A percentile compares a stretch with the other conserved stretches of the same genome.
Evolutionary conservation across 2,329 filamentous ascomycete genomes (phyloP).

Genomic region (Colletotrichum sp.): DNA sequence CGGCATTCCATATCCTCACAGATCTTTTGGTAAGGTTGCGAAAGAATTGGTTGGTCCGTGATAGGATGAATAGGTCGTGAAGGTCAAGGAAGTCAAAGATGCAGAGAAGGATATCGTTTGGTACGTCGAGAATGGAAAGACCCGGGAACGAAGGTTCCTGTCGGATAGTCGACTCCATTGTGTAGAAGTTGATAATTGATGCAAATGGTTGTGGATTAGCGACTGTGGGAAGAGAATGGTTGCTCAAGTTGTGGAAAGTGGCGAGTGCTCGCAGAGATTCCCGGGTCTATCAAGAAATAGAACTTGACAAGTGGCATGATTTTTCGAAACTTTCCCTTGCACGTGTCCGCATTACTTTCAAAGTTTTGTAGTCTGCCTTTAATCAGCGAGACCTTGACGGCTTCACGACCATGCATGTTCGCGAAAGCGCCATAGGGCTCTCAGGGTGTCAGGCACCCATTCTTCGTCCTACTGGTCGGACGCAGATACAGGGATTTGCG

Average conservation of each 20-base stretch:
- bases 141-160: background rate
- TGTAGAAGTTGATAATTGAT: background rate
- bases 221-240: background rate
- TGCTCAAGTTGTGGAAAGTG: background rate
- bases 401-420: background rate
- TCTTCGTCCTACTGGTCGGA: background rate
- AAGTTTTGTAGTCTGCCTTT: fast-evolving
- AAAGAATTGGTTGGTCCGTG: background rate
- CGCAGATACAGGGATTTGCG: background rate
- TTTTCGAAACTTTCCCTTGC: fast-evolving
- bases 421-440: background rate
- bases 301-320: background rate
- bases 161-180: background rate
- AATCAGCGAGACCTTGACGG: background rate
- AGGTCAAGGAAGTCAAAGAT: background rate
- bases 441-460: background rate
- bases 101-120: background rate
- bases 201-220: background rate
- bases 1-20: background rate
- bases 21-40: background rate
- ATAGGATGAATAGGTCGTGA: background rate
- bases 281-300: fast-evolving
- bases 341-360: background rate
- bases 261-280: background rate
- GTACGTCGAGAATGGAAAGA: background rate